Base-by-base conservation (phyloP, 345 rosid genomes). In the Cardamine resedifolia region DNA sequence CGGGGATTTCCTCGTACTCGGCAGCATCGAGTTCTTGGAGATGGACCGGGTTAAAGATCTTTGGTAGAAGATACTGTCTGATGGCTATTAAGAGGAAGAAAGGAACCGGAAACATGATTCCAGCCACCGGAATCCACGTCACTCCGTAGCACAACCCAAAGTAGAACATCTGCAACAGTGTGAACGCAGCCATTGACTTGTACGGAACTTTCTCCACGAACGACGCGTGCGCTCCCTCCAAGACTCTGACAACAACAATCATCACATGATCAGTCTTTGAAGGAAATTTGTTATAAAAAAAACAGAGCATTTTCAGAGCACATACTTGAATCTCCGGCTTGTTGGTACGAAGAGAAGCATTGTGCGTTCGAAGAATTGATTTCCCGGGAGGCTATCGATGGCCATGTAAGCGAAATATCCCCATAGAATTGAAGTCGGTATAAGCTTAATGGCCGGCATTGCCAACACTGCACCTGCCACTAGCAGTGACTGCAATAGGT, bases 361-460 rank as follows among this genome's bases (percentile, higher is more conserved):
- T 11, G 84, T 68, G 23, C 98, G 83, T 72, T 90, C 97, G 83
- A 91, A 92, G 75, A 90, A 92, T 8, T 90, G 96, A 73, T 90
- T 92, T 5, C 98, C 96, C 0, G 90, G 96, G 14, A 92, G 95
- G 75, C 96, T 90, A 78, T 92, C 96, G 4, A 92, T 82, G 24
- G 98, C 96, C 98, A 92, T 90, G 78, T 85, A 88, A 2, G 93
- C 90, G 3, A 92, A 92, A 67, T 92, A 92, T 44, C 96, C 96
- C 95, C 92, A 92, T 1, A 92, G 85, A 36, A 90, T 83, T 20
- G 96, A 88, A 33, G 98, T 83, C 0, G 98, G 98, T 66, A 90
- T 88, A 61, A 66, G 82, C 77, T 88, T 92, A 39, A 92, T 84
- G 23, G 83, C 86, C 0, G 96, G 93, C 81, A 85, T 77, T 0